These are phyloP conservation scores for Plantago major DNA, from an alignment of 257 asterid genomes.

Conservation along the genomic window DNA sequence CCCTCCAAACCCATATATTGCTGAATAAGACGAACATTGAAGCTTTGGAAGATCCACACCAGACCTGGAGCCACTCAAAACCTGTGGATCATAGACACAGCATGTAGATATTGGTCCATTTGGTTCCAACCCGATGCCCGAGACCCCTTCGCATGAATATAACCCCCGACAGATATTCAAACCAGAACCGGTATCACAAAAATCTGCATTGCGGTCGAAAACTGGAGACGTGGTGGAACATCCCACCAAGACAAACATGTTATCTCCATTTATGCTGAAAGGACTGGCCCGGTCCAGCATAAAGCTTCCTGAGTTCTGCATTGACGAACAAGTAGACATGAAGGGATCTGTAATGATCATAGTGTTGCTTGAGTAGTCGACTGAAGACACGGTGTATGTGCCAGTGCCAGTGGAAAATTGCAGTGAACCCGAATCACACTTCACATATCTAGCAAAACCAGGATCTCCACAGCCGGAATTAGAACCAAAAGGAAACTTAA, in stretches of 20 bases:
- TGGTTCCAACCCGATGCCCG: slow-evolving; percentile 59
- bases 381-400: slow-evolving; percentile 40
- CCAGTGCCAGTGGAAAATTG: slow-evolving; percentile 42
- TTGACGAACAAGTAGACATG: slow-evolving; percentile 73
- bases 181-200: slow-evolving; percentile 60
- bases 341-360: slow-evolving; percentile 45
- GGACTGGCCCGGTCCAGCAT: slow-evolving; percentile 35
- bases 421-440: slow-evolving; percentile 32
- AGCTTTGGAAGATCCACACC: slow-evolving; percentile 69
- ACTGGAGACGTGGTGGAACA: slow-evolving; percentile 66
- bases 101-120: slow-evolving; percentile 50
- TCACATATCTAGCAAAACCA: slow-evolving; percentile 40
- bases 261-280: slow-evolving; percentile 33
- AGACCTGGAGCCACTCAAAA: slow-evolving; percentile 30
- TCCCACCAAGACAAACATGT: slow-evolving; percentile 53
- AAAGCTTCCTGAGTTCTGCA: slow-evolving; percentile 72
- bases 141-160: slow-evolving; percentile 49
- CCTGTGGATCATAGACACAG: slow-evolving; percentile 50
- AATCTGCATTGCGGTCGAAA: slow-evolving; percentile 43
- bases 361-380: slow-evolving; percentile 46
- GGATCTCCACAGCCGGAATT: slow-evolving; percentile 64
- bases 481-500: slow-evolving; percentile 62
- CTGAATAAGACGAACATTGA: slow-evolving; percentile 64
- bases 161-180: slow-evolving; percentile 50
- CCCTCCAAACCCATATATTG: slow-evolving; percentile 67